phyloP scores from a whole-genome alignment of 129 eudicot genomes.

The Flaveria sonorensis region DNA sequence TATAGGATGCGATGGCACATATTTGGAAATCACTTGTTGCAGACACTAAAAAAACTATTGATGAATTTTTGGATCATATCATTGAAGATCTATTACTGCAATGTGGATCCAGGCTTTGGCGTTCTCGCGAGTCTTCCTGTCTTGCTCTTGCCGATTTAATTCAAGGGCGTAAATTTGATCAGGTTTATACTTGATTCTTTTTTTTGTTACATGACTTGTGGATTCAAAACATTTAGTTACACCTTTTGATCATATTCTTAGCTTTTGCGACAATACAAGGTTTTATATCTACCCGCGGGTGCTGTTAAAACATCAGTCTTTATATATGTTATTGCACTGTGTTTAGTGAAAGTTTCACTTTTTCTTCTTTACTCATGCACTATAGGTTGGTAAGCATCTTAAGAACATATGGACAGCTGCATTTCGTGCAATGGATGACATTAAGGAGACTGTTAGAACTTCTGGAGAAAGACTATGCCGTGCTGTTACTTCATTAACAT shows the following conservation, averaged over 20 bases:
- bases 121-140: slow-evolving; percentile 98
- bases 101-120: slow-evolving; percentile 98
- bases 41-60: slow-evolving; percentile 84
- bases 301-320: slow-evolving; percentile 12
- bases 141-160: slow-evolving; percentile 90
- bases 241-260: neutral
- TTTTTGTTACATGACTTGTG: neutral
- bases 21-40: slow-evolving; percentile 93
- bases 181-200: slow-evolving; percentile 47
- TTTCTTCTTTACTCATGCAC: neutral
- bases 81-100: slow-evolving; percentile 82
- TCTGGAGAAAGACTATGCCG: slow-evolving; percentile 93
- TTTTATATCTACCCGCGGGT: slow-evolving; percentile 14
- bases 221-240: neutral
- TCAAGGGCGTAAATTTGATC: slow-evolving; percentile 89
- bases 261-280: slow-evolving; percentile 1
- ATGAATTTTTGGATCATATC: slow-evolving; percentile 76
- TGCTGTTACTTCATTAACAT: slow-evolving; percentile 68
- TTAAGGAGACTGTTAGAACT: slow-evolving; percentile 90
- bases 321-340: neutral
- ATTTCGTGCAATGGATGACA: slow-evolving; percentile 98
- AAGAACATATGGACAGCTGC: slow-evolving; percentile 83
- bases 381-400: slow-evolving; percentile 81
- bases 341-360: neutral
- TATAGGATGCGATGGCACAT: slow-evolving; percentile 96